Conservation (phyloP, 371 early-diverging fungal genomes). For the Mucor racemosus region DNA sequence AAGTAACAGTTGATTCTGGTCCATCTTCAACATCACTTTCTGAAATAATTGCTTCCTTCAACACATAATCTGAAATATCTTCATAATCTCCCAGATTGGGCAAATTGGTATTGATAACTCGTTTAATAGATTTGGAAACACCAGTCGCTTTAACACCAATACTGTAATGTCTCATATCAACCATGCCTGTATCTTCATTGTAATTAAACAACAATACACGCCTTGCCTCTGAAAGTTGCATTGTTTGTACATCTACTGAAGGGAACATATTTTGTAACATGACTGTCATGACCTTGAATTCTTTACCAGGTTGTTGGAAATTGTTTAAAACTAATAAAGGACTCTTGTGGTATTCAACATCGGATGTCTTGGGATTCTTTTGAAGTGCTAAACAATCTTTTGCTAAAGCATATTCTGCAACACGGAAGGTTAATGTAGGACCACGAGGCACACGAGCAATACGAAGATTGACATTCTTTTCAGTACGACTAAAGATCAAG, state of each 20-base stretch:
- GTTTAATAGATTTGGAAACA: constrained; percentile 89
- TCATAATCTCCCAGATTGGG: constrained; percentile 81
- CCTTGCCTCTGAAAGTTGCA: constrained; percentile 86
- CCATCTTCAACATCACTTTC: constrained; percentile 96
- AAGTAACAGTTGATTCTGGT: constrained; percentile 76
- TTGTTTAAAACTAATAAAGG: constrained; percentile 94
- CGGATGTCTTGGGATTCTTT: constrained; percentile 81
- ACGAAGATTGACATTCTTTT: constrained; percentile 82
- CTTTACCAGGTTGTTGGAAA: constrained; percentile 79
- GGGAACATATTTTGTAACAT: constrained; percentile 97
- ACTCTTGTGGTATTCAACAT: constrained; percentile 74
- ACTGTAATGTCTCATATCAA: constrained; percentile 93
- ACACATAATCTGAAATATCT: constrained; percentile 92
- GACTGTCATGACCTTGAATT: constrained; percentile 89
- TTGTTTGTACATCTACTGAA: constrained; percentile 88
- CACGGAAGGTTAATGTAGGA: constrained; percentile 92
- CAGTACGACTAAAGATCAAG: constrained; percentile 87
- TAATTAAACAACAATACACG: constrained; percentile 93
- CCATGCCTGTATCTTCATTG: constrained; percentile 79
- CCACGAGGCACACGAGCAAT: constrained; percentile 91
- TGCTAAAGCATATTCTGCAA: constrained; percentile 81
- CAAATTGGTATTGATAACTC: constrained; percentile 74
- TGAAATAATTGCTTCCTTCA: constrained; percentile 83
- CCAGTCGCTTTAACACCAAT: constrained; percentile 89
- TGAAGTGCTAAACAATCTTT: constrained; percentile 85